Conservation (phyloP, 768 basidiomycete genomes). For the Favolaschia claudopus region DNA sequence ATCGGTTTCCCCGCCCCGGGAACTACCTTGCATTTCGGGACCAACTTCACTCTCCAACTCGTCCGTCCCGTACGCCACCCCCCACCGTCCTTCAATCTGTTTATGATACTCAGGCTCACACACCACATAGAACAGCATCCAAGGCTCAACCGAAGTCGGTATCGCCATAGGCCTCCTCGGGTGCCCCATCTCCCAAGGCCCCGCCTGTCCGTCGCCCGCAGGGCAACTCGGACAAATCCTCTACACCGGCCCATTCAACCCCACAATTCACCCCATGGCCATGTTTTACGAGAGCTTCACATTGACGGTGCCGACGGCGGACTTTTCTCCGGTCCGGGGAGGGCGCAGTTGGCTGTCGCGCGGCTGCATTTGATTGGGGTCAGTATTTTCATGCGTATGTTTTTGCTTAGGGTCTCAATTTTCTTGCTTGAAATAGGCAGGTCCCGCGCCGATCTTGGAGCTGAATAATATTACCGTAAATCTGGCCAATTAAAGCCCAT, state of each 20-base stretch:
- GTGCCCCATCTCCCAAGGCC: conserved; percentile 3
- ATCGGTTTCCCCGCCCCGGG: conserved; percentile 5
- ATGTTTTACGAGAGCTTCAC: conserved; percentile 21
- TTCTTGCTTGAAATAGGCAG: neutral
- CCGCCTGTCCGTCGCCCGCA: conserved; percentile 2
- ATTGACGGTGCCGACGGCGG: neutral
- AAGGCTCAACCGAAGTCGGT: conserved; percentile 17
- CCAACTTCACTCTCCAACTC: conserved; percentile 9
- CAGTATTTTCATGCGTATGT: neutral
- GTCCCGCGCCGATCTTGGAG: conserved; percentile 8
- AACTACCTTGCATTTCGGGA: neutral
- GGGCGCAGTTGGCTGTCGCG: conserved; percentile 14
- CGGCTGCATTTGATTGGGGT: conserved; percentile 19
- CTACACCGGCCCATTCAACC: conserved; percentile 7
- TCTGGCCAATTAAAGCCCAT: neutral
- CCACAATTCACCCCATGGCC: neutral
- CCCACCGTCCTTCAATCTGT: neutral
- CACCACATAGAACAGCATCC: conserved; percentile 22
- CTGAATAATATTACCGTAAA: conserved; percentile 14
- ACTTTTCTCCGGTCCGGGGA: neutral
- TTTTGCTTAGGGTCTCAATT: neutral
- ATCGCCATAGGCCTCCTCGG: conserved; percentile 14
- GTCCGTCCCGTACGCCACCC: conserved; percentile 10
- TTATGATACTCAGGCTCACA: neutral
- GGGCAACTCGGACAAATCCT: conserved; percentile 2